Evolutionary conservation across 2,329 filamentous ascomycete genomes (phyloP).

Genomic region (Arthrocladium fulminans): DNA sequence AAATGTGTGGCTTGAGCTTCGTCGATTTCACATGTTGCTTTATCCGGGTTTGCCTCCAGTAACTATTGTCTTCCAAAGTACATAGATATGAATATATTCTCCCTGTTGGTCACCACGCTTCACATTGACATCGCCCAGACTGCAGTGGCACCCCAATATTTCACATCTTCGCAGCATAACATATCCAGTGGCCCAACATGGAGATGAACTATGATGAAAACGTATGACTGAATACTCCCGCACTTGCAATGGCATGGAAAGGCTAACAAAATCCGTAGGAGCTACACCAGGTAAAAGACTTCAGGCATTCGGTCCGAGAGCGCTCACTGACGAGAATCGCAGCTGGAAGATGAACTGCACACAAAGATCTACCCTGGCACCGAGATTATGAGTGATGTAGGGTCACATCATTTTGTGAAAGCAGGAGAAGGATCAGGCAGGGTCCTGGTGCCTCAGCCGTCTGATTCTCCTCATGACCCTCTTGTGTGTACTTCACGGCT

Average conservation of each 20-base stretch:
- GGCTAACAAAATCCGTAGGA: slow-evolving; percentile 9
- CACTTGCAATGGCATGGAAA: background rate
- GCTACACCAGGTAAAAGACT: slow-evolving; percentile 13
- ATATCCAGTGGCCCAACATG: slow-evolving; percentile 28
- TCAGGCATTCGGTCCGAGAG: background rate
- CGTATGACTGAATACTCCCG: slow-evolving; percentile 23
- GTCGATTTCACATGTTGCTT: background rate
- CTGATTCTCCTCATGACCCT: slow-evolving; percentile 39
- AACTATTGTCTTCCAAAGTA: too few species aligned
- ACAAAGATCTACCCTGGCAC: slow-evolving; percentile 49
- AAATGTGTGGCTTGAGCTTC: background rate
- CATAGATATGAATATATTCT: too few species aligned
- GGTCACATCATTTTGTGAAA: slow-evolving; percentile 56
- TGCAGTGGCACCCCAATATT: background rate
- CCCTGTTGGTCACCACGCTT: background rate
- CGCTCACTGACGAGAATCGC: slow-evolving; percentile 2
- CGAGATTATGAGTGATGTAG: slow-evolving; percentile 54
- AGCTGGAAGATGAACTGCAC: slow-evolving; percentile 33
- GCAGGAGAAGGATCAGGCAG: slow-evolving; percentile 25
- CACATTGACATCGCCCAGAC: background rate
- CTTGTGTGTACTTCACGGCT: slow-evolving; percentile 25
- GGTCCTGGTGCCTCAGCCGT: slow-evolving; percentile 46
- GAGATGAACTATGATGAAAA: slow-evolving; percentile 42
- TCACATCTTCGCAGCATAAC: background rate
- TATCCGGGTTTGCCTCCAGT: background rate